Percentiles rank a stretch among this genome's conserved stretches.
Conservation (phyloP, 768 basidiomycete species). For the Favolaschia claudopus region DNA sequence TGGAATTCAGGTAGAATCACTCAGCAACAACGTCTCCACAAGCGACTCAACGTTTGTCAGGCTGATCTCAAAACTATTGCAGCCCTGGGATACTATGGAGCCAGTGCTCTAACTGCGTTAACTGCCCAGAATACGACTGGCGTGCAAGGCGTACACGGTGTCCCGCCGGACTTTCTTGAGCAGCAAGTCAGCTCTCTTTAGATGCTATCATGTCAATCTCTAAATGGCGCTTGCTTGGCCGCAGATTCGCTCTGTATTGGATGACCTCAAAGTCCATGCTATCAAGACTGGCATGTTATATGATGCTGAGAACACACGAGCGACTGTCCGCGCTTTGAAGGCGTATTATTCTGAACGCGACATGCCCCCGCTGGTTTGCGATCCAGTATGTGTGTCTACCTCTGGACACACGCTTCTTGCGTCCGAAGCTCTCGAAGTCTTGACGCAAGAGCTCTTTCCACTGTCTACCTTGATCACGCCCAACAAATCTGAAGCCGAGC, state of each 20-base stretch:
- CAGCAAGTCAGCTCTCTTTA: constrained; percentile 64
- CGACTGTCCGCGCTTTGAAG: constrained; percentile 60
- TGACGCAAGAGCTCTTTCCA: constrained; percentile 75
- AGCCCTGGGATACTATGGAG: constrained; percentile 79
- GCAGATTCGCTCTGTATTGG: constrained; percentile 74
- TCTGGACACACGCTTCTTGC: constrained; percentile 84
- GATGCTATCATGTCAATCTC: background rate
- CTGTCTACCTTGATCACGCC: constrained; percentile 80
- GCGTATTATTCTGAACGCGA: constrained; percentile 40
- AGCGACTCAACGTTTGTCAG: constrained; percentile 41
- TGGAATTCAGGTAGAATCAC: constrained; percentile 76
- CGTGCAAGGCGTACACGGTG: constrained; percentile 75
- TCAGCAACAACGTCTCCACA: background rate
- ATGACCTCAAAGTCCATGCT: constrained; percentile 73
- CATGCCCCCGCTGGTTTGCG: constrained; percentile 72
- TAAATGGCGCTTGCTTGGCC: background rate
- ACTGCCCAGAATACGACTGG: constrained; percentile 91
- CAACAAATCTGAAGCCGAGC: constrained; percentile 82
- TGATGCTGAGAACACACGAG: constrained; percentile 58
- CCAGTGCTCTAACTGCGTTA: constrained; percentile 83
- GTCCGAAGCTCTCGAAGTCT: constrained; percentile 63
- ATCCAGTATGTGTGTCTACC: constrained; percentile 93
- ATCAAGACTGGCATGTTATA: constrained; percentile 94
- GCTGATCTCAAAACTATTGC: constrained; percentile 90
- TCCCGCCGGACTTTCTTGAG: constrained; percentile 73